Base-by-base conservation (phyloP, 129 eudicot genomes). In the Smallanthus sonchifolius region DNA sequence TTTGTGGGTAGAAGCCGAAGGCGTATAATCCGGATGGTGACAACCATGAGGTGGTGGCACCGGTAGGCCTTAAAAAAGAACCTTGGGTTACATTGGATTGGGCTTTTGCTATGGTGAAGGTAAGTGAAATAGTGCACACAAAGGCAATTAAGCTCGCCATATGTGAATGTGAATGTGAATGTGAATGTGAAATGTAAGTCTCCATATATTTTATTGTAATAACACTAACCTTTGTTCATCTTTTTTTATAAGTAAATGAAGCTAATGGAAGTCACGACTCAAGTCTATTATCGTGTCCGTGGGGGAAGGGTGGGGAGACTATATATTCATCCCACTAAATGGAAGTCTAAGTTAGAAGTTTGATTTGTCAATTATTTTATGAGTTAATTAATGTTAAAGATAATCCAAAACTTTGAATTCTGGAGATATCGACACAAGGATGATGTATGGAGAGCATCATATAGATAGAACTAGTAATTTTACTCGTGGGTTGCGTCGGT, bases 1-100 rank as follows among this genome's bases (percentile, higher is more conserved):
- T 69, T 57, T 76, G 83, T 28, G 40, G 69, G 78, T 79, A 67
- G 81, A 86, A 86, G 16, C 90, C 90, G 61, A 86, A 86, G 66
- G 90, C 87, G 49, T 40, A 86, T n/a, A 69, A 52, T 35, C 84
- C 74, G 14, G 87, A 86, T 10, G 83, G 83, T 0, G 87, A 83
- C 7, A 48, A 11, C 86, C 90, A 86, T 20, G 86, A 79, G 6
- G 80, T 65, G 69, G 74, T 84, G 36, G 44, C 47, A 13, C 79
- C 70, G 11, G 52, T 66, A 7, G 83, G 79, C 10, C 34, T 43
- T 40, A 80, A 75, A 56, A 70, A 65, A 34, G 63, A 48, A 62
- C 75, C 75, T 54, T 40, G 2, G 28, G 75, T 80, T 65, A 80
- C 39, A 66, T 73, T 79, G 13, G 79, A 65, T 40, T 76, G 80